Percentiles rank a stretch among this genome's conserved stretches.
These are phyloP conservation scores for Oryza longistaminata DNA, from an alignment of 176 grass and related monocot genomes.

Conservation along the genomic window DNA sequence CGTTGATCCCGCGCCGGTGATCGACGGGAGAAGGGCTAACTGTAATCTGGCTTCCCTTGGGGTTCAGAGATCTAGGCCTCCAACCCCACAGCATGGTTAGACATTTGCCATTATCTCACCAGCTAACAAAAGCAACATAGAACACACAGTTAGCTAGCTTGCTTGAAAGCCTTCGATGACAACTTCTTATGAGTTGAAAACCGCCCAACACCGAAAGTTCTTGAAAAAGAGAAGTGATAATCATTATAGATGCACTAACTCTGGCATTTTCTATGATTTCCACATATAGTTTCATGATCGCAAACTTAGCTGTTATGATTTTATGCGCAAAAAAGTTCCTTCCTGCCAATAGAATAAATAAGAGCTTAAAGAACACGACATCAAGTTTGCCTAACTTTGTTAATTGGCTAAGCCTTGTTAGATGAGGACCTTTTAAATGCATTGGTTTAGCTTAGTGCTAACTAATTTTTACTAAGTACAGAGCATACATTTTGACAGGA, in stretches of 20 bases:
- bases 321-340: conserved; percentile 38
- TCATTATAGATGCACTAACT: conserved; percentile 28
- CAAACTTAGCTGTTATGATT: conserved; percentile 46
- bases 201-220: conserved; percentile 14
- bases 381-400: not conserved
- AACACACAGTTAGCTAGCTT: conserved; percentile 32
- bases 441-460: conserved; percentile 17
- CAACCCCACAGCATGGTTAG: conserved; percentile 75
- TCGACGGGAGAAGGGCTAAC: conserved; percentile 92
- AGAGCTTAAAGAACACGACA: conserved; percentile 5
- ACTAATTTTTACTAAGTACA: conserved; percentile 4
- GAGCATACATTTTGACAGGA: not conserved
- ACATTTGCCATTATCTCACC: conserved; percentile 34
- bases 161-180: conserved; percentile 27
- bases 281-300: conserved; percentile 21
- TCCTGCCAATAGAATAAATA: conserved; percentile 20
- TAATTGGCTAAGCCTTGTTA: not conserved
- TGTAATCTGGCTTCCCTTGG: conserved; percentile 97
- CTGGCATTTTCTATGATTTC: conserved; percentile 22
- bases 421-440: conserved; percentile 38
- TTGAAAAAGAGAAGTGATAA: conserved; percentile 24
- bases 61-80: conserved; percentile 84
- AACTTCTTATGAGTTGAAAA: conserved; percentile 11
- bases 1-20: conserved; percentile 92
- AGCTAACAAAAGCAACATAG: conserved; percentile 20